Evolutionary conservation across 2,329 filamentous ascomycete species (phyloP), one percentile per base, ranked within the genome.

Genomic region (Neopestalotiopsis clavispora): DNA sequence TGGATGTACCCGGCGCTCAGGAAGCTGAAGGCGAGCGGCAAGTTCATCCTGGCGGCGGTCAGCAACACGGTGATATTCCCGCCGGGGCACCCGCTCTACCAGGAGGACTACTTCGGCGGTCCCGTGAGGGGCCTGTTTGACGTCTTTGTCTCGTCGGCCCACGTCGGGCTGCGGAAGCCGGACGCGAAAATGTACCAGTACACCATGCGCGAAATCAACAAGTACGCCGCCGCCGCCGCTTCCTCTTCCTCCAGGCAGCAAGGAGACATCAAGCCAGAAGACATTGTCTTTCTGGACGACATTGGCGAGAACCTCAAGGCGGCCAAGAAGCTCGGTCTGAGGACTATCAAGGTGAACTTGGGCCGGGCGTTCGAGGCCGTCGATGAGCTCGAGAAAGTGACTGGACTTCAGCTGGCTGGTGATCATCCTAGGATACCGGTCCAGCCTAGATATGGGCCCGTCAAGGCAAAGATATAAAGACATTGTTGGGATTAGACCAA

Each of bases 41-140:
- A 84, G 68, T 95, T 91, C 73, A 85, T 95, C 42, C 80, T 98
- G 1, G 95, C 91, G 0, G 96, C 95, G 1, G 83, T 98, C 72
- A 95, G 92, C 74, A 98, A 99, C 77, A 98, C 96, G 0, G 89
- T 96, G 32, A 91, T 94, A 30, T 98, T 97, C 75, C 95, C 95
- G 0, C 84, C 87, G 0, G 91, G 87, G 0, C 94, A 98, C 76
- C 83, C 86, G 30, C 91, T 93, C 69, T 86, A 91, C 72, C 81
- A 84, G 57, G 82, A 85, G 1, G 83, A 89, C 71, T 83, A 81
- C 69, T 76, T 83, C 45, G 78, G 81, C 3, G 85, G 89, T 38
- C 89, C 92, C 0, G 81, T 97, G 2, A 86, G 87, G 67, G 81
- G 82, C 0, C 77, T 91, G 4, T 98, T 99, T 76, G 94, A 98